A percentile compares a stretch with the other conserved stretches of the same genome.
phyloP scores from a whole-genome alignment of 768 basidiomycete species.

The Melanogaster broomeanus region DNA sequence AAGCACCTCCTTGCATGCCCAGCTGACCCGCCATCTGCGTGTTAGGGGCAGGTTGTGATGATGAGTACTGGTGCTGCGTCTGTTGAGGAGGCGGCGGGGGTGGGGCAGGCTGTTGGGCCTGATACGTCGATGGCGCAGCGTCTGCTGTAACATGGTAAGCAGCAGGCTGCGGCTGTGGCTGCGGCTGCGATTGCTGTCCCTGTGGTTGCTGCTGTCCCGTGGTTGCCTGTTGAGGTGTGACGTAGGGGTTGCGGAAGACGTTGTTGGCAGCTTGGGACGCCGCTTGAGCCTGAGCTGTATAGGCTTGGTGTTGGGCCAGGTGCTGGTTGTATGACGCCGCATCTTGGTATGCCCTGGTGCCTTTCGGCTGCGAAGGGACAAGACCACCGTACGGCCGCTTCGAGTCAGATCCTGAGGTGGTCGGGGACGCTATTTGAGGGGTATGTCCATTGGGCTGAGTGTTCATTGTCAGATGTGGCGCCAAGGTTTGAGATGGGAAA shows the following conservation, averaged over 20 bases:
- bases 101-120: slow-evolving; percentile 31
- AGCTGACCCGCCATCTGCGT: slow-evolving; percentile 21
- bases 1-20: slow-evolving; percentile 10
- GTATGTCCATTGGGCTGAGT: slow-evolving; percentile 53
- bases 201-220: slow-evolving; percentile 35
- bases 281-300: slow-evolving; percentile 83
- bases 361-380: slow-evolving; percentile 85
- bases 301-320: slow-evolving; percentile 90
- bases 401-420: slow-evolving; percentile 52
- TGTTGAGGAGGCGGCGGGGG: slow-evolving; percentile 25
- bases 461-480: slow-evolving; percentile 3
- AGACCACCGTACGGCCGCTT: slow-evolving; percentile 94
- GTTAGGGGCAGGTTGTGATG: slow-evolving; percentile 23
- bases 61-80: slow-evolving; percentile 24
- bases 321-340: slow-evolving; percentile 95
- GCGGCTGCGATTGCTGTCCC: slow-evolving; percentile 33
- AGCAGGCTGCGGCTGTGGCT: slow-evolving; percentile 5
- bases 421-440: slow-evolving; percentile 27
- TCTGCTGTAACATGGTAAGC: slow-evolving; percentile 27
- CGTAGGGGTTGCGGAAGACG: slow-evolving; percentile 79
- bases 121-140: slow-evolving; percentile 15
- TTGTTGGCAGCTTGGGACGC: slow-evolving; percentile 71
- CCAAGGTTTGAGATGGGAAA: not conserved
- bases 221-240: slow-evolving; percentile 49
- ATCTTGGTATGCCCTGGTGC: slow-evolving; percentile 84